Evolutionary conservation across 805 yeast genomes (phyloP).

Genomic region (Saccharomycopsis sp.): DNA sequence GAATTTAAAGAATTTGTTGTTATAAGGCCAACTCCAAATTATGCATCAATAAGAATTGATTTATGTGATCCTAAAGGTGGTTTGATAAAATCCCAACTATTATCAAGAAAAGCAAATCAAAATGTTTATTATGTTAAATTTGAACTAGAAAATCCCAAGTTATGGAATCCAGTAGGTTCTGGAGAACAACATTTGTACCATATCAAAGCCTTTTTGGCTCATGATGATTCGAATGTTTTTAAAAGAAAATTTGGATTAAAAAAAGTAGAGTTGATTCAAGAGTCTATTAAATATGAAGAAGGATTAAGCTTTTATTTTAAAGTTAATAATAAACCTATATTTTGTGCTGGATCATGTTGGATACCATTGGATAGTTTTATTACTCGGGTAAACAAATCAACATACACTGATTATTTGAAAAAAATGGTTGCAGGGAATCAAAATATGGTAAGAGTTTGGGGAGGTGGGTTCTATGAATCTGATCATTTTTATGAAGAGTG

Average conservation of each 20-base stretch:
- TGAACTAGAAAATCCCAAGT: conserved; percentile 21
- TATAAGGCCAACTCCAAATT: neutral
- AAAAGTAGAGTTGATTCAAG: conserved; percentile 31
- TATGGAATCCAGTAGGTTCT: conserved; percentile 33
- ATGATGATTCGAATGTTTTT: neutral
- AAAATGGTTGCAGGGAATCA: conserved; percentile 31
- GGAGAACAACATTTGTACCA: conserved; percentile 30
- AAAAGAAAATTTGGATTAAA: conserved; percentile 30
- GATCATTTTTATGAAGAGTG: conserved; percentile 34
- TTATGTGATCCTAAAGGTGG: neutral
- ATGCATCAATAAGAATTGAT: neutral
- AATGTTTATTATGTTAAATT: conserved; percentile 13
- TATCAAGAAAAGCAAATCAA: neutral
- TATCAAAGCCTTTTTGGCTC: conserved; percentile 18
- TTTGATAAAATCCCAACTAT: neutral
- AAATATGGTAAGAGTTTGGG: conserved; percentile 39
- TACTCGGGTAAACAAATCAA: conserved; percentile 25
- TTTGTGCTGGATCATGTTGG: conserved; percentile 36
- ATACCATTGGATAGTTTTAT: conserved; percentile 36
- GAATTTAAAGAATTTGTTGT: neutral
- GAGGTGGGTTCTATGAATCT: conserved; percentile 37
- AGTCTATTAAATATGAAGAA: conserved; percentile 18
- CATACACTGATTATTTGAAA: conserved; percentile 29
- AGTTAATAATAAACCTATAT: conserved; percentile 31
- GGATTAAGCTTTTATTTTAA: conserved; percentile 36